Conservation (phyloP, 2,329 filamentous ascomycete species). For the Cladophialophora immunda region DNA sequence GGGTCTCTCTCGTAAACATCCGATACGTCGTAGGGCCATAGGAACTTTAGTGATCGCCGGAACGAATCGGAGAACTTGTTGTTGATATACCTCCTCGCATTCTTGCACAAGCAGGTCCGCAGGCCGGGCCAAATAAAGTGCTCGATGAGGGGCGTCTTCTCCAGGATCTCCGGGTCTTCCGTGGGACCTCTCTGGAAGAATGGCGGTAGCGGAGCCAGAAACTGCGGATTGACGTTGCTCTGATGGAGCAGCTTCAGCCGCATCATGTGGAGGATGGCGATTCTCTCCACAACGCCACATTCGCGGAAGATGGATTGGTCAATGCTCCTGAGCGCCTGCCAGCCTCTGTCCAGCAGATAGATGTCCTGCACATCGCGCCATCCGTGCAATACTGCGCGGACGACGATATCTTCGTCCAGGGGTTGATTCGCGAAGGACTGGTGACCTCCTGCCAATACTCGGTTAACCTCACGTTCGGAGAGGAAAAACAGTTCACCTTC, state of each 20-base stretch:
- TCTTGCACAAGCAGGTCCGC: constrained; percentile 38
- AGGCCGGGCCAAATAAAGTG: constrained; percentile 46
- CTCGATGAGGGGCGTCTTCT: constrained; percentile 29
- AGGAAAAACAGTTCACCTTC: constrained; percentile 28
- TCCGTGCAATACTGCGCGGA: constrained; percentile 33
- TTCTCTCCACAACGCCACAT: constrained; percentile 27
- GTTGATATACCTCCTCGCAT: constrained; percentile 22
- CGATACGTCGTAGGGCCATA: constrained; percentile 26
- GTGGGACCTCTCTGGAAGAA: constrained; percentile 17
- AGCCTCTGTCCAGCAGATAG: constrained; percentile 30
- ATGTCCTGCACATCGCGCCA: constrained; percentile 31
- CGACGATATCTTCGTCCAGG: constrained; percentile 31
- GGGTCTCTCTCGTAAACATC: constrained; percentile 23
- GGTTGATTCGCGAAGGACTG: constrained; percentile 24
- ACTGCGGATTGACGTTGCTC: constrained; percentile 13
- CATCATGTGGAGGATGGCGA: constrained; percentile 29
- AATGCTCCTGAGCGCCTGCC: constrained; percentile 27
- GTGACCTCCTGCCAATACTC: constrained; percentile 16
- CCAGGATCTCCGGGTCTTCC: constrained; percentile 16
- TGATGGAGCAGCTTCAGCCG: constrained; percentile 30
- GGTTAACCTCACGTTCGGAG: constrained; percentile 21
- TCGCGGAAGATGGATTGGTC: constrained; percentile 29
- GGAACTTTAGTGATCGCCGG: constrained; percentile 25
- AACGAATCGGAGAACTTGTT: constrained; percentile 33
- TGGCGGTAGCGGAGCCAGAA: constrained; percentile 18